Base-by-base conservation (phyloP, 768 basidiomycete species). In the Auriculariales sp. region DNA sequence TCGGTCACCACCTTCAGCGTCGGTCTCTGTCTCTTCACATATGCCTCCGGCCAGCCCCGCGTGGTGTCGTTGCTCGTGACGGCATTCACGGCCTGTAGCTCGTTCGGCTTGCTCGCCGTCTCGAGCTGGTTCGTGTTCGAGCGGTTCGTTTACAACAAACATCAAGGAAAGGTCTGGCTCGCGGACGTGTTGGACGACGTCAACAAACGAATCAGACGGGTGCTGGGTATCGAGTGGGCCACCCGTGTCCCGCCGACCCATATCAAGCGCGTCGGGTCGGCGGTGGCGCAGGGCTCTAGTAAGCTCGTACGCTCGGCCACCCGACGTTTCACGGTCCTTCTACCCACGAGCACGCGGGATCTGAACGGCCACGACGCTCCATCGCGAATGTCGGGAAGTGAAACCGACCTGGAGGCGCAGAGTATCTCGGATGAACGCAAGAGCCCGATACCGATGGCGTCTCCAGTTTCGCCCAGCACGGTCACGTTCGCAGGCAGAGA, bases 1-100 rank as follows among this genome's bases (percentile, higher is more conserved):
- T 84, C 86, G 48, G 83, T 88, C 42, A 82, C 83, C 33, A 83
- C 81, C 63, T 89, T 89, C 64, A 87, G 83, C 1, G 71, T 83
- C 35, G 85, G 85, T 14, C 70, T 88, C n/a, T 79, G 81, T 57
- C 74, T 81, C 35, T 88, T 88, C 58, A 72, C 83, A 11, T 88
- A 85, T 59, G 76, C 84, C 2, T 83, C 85, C 12, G 54, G 63
- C 15, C 35, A 36, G 35, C 15, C 22, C 7, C 35, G 35, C 35
- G 65, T 80, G 31, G 84, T 83, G 1, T 80, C 77, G 22, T 79
- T 76, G 0, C 70, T 87, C 52, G 86, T 84, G 15, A 81, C 85
- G 5, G 77, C 88, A 29, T 75, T 88, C 55, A 88, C 84, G 29
- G 71, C 78, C 3, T 77, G 81, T 60, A 83, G 81, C 11, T 79